Base-by-base conservation (phyloP, 495 filamentous ascomycete species). In the Viridothelium virens region DNA sequence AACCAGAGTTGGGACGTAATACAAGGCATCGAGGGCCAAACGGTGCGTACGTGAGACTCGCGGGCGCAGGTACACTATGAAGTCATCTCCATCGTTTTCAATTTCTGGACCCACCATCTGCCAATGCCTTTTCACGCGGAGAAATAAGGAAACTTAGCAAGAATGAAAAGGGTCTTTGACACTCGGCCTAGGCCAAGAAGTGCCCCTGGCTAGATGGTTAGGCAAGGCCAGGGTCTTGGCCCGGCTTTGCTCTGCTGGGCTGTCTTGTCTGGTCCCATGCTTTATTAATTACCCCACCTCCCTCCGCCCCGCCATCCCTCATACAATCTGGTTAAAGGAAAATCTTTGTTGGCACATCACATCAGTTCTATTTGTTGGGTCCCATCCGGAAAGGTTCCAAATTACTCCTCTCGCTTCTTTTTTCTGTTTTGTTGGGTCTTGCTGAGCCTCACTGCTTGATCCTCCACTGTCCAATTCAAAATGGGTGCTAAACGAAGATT, bases 71-170 rank as follows among this genome's bases (percentile, higher is more conserved):
- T 44, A 44, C 41, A 44, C 41, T 7, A 7, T 14, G 6, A 44
- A 44, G 41, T 44, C 41, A 44, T 44, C 41, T 7, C 41, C 41
- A 44, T 14, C 41, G 41, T 14, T 44, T 44, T 25, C 25, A 25
- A 25, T 25, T 25, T 25, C 25, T 25, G 25, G 25, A 25, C 25
- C 25, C 25, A 25, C 25, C 25, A 25, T 25, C 25, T 25, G 25
- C 25, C 25, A 25, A 25, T 25, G 25, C 25, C 25, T 25, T 25
- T 25, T 25, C 78, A 50, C 74, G 76, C 2, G 82, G 83, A 75
- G 81, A 83, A 36, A 59, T 9, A 36, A 59, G 31, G 18, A 34
- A 7, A 6, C 25, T 18, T 59, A 3, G 18, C 11, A 31, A 34
- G 53, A 59, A 59, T 34, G 5, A 34, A 34, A 59, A 59, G 31